Evolutionary conservation across 2,329 filamentous ascomycete genomes (phyloP).

Genomic region (Alternaria sp.): DNA sequence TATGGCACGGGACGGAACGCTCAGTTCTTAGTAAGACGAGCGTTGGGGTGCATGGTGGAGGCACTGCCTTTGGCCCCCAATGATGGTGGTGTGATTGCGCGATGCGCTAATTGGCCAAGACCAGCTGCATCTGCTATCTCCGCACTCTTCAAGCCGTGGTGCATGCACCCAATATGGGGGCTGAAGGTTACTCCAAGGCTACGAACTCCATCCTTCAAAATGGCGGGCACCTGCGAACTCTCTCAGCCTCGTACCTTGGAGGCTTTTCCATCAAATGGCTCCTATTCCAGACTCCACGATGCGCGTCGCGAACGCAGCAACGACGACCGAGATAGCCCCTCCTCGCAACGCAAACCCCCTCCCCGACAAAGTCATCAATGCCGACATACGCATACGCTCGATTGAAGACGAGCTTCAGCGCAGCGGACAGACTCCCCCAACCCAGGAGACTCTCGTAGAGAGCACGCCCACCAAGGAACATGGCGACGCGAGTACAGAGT

Average conservation of each 20-base stretch:
- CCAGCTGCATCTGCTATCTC: background rate
- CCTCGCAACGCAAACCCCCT: constrained; percentile 20
- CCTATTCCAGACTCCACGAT: constrained; percentile 6
- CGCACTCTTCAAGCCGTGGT: constrained; percentile 6
- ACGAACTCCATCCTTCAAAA: constrained; percentile 17
- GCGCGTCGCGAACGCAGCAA: constrained; percentile 20
- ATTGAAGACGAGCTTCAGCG: constrained; percentile 23
- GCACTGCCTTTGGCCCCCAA: constrained; percentile 28
- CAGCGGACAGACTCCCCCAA: background rate
- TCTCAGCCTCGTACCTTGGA: constrained; percentile 11
- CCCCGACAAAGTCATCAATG: constrained; percentile 31
- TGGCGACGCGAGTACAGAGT: constrained; percentile 9
- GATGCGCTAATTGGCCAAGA: background rate
- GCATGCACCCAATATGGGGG: constrained; percentile 34
- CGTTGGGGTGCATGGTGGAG: background rate
- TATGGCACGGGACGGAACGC: background rate
- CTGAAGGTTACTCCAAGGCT: constrained; percentile 22
- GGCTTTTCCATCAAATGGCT: constrained; percentile 13
- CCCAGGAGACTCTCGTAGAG: background rate
- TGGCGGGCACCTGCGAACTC: constrained; percentile 25
- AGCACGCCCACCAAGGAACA: background rate
- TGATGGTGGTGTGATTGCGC: background rate
- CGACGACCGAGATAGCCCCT: constrained; percentile 20
- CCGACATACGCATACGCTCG: constrained; percentile 31
- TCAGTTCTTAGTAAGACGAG: background rate